phyloP scores from a whole-genome alignment of 768 basidiomycete species.

The Holtermanniella nyarrowii region DNA sequence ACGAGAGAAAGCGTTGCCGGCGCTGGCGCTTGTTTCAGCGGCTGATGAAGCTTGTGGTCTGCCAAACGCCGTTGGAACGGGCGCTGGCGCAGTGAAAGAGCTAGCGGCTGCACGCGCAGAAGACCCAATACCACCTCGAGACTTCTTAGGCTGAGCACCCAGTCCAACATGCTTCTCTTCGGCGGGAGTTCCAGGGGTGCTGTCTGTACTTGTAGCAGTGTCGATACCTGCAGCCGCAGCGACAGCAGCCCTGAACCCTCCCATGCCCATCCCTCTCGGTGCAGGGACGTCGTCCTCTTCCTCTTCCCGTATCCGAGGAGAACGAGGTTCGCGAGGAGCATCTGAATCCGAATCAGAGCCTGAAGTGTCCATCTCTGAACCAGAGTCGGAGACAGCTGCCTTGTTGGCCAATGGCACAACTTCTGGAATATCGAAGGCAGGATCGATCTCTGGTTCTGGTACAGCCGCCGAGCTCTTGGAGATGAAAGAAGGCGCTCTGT shows the following conservation, averaged over 20 bases:
- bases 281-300: conserved; percentile 4
- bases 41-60: conserved; percentile 10
- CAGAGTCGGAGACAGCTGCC: conserved; percentile 8
- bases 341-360: conserved; percentile 7
- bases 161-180: conserved; percentile 12
- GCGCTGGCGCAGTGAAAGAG: conserved; percentile 1
- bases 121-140: conserved; percentile 21
- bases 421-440: neutral
- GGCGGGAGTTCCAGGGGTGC: neutral
- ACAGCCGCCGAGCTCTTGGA: conserved; percentile 8
- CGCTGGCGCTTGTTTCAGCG: conserved; percentile 5
- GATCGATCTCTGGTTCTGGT: neutral
- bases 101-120: neutral
- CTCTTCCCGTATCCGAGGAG: conserved; percentile 12
- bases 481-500: conserved; percentile 36
- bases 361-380: conserved; percentile 2
- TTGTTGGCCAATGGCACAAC: neutral
- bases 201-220: conserved; percentile 1
- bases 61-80: conserved; percentile 16
- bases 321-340: conserved; percentile 11
- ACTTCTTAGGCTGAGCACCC: conserved; percentile 10
- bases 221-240: neutral
- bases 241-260: conserved; percentile 9
- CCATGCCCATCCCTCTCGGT: conserved; percentile 9
- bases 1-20: conserved; percentile 17